Conservation (phyloP, 371 early-diverging fungal species). For the Apophysomyces trapeziformis region DNA sequence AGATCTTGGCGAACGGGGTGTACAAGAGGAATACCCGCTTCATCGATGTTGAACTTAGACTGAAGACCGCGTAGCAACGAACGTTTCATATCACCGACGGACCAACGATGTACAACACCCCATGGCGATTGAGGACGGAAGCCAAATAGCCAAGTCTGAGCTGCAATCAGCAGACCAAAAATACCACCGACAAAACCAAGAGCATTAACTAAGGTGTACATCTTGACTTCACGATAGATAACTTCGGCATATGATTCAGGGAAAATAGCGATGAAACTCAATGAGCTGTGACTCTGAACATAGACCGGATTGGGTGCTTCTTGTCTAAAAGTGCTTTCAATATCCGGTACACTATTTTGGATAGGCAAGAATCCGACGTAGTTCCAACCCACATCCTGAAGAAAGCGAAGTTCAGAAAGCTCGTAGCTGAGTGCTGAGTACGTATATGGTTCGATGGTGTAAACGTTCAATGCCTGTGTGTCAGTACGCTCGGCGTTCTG, state of each 20-base stretch:
- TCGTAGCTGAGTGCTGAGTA: slow-evolving; percentile 47
- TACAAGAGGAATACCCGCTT: slow-evolving; percentile 48
- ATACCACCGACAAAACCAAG: slow-evolving; percentile 58
- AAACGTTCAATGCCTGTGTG: slow-evolving; percentile 42
- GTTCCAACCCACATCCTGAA: slow-evolving; percentile 51
- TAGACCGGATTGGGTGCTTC: slow-evolving; percentile 51
- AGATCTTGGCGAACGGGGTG: slow-evolving; percentile 53
- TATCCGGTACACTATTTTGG: slow-evolving; percentile 44
- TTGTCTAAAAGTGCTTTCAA: slow-evolving; percentile 43
- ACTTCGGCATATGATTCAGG: slow-evolving; percentile 30
- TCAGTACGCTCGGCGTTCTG: slow-evolving; percentile 47
- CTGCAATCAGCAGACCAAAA: slow-evolving; percentile 48
- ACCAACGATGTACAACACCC: slow-evolving; percentile 58
- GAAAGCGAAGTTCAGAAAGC: slow-evolving; percentile 43
- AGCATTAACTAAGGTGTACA: slow-evolving; percentile 52
- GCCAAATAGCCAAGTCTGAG: slow-evolving; percentile 56
- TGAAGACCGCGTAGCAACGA: slow-evolving; percentile 46
- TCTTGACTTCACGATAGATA: slow-evolving; percentile 47
- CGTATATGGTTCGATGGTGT: slow-evolving; percentile 40
- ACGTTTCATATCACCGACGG: slow-evolving; percentile 48
- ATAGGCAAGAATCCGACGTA: slow-evolving; percentile 55
- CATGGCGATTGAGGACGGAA: slow-evolving; percentile 54
- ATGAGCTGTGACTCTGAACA: slow-evolving; percentile 28
- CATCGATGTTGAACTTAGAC: slow-evolving; percentile 42
- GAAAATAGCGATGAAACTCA: slow-evolving; percentile 37